Base-by-base conservation (phyloP, 768 basidiomycete species). In the Tulasnella sp. region DNA sequence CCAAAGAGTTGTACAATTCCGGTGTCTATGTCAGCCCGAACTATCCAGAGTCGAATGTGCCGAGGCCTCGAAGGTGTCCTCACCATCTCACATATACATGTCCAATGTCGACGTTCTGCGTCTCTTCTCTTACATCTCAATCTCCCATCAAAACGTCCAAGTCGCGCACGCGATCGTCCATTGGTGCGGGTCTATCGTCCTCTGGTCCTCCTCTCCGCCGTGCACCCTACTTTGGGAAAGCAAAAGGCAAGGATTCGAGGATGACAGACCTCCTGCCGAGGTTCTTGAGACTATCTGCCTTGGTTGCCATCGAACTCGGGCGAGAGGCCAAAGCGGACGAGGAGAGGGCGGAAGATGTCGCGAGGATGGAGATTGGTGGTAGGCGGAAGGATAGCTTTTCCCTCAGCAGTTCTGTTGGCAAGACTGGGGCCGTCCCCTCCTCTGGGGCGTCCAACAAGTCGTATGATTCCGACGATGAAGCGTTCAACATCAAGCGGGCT, bases 281-380 rank as follows among this genome's bases (percentile, higher is more conserved):
- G 29, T 92, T 90, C 64, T 69, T 92, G 58, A 75, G 82, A 51
- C 72, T 92, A 27, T 86, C 83, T 14, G 88, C 88, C 29, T 72
- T 87, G 46, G 81, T 87, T 6, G 84, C 86, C 43, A 78, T 76
- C 59, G 87, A 89, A 67, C 73, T 89, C 23, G 85, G 83, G 15
- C 73, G 79, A 43, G 86, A 89, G 68, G 77, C 79, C 17, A 71
- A 75, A 58, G 76, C 81, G 35, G 79, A 77, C 0, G 69, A 77
- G 23, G 58, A 61, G 19, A 37, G 58, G 19, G 36, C 51, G 66
- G 69, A 78, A 63, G 64, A 68, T 49, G 62, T 32, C 15, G 23
- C 49, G 15, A 51, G 43, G 23, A 46, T 46, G 49, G 25, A 29
- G 34, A 14, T 34, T 23, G 5, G n/a, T 32, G 46, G 27, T 25